These are phyloP conservation scores for Rhynchospora breviuscula DNA, from an alignment of 176 grass and related monocot genomes.

Conservation along the genomic window DNA sequence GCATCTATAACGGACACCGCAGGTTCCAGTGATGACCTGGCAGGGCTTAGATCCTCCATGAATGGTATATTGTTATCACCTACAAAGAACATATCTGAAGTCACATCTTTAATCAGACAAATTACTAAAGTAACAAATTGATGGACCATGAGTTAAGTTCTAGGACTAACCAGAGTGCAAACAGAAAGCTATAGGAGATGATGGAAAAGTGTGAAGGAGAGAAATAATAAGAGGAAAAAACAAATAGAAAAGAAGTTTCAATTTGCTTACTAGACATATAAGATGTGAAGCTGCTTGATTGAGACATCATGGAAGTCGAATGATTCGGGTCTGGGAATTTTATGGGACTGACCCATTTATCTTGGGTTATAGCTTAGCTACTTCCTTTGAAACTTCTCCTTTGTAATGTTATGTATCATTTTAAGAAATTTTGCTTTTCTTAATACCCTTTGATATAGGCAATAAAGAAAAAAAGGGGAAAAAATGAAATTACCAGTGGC, in stretches of 20 bases:
- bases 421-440: background rate
- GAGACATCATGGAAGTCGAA: background rate
- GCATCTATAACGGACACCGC: conserved; percentile 38
- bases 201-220: conserved; percentile 5
- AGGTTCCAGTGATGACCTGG: conserved; percentile 35
- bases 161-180: conserved; percentile 1
- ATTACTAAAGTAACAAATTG: conserved; percentile 30
- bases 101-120: conserved; percentile 30
- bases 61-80: conserved; percentile 50
- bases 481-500: background rate
- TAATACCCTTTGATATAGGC: background rate
- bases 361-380: background rate
- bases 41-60: conserved; percentile 43
- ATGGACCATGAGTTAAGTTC: conserved; percentile 10
- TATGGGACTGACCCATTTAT: background rate
- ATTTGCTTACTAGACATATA: background rate
- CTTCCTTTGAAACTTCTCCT: background rate
- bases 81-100: conserved; percentile 39
- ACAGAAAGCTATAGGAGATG: background rate
- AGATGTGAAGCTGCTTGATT: background rate
- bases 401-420: conserved; percentile 1
- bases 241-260: background rate
- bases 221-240: background rate
- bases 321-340: background rate
- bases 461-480: background rate